Evolutionary conservation across 2,329 filamentous ascomycete species (phyloP), one percentile per base, ranked within the genome.

Genomic region (Laburnicola sp.): DNA sequence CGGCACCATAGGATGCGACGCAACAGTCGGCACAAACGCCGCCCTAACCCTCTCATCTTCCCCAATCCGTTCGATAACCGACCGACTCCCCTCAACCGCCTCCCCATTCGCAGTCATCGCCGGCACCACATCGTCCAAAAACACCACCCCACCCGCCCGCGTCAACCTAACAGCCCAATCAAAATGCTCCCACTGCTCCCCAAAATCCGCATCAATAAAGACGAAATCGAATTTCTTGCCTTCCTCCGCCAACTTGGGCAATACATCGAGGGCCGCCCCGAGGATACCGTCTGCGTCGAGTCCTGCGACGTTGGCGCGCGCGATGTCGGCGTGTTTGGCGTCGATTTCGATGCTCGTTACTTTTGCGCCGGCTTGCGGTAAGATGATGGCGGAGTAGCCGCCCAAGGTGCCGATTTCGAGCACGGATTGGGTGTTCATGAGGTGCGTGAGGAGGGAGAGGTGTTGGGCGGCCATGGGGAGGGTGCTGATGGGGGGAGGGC

Each of bases 381-480:
- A 70, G 68, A 76, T 80, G 43, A 81, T 78, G 10, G 75, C 70
- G 1, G 73, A 74, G 61, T 80, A 82, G 10, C 75, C 79, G 4
- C 79, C 79, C 9, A 82, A 65, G 0, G 78, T 81, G 9, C 80
- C 80, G 41, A 82, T 69, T 54, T 82, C 80, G 23, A 82, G 74
- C 5, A 55, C 53, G 11, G 51, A 42, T 38, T 50, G 52, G 25
- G 47, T 52, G 11, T 50, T 42, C 2, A 51, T 43, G 2, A 59
- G 32, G 6, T 48, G 47, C 7, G 47, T 48, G 16, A 56, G 48
- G 21, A 58, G 48, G 30, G 51, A 50, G 8, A 60, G 56, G 36
- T 53, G 49, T 37, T 58, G 53, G 2, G 53, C 58, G 3, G 54
- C 32, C 21, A 53, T 43, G 4, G 46, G 35, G 21, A 52, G 50